Evolutionary conservation across 2,329 filamentous ascomycete species (phyloP), one percentile per base, ranked within the genome.

Genomic region (Zalaria sp.): DNA sequence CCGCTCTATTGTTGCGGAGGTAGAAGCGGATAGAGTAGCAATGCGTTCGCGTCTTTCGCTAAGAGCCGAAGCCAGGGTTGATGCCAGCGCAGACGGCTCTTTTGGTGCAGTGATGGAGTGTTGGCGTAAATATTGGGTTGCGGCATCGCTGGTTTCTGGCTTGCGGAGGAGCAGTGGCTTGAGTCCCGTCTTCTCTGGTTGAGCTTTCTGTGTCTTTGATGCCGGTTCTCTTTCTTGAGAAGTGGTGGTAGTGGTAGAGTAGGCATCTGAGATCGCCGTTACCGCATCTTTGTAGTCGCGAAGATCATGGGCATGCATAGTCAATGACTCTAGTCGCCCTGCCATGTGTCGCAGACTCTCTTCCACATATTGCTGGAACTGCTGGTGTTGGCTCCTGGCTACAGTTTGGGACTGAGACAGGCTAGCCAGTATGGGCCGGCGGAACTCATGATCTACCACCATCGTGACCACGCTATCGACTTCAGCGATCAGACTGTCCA

Each of bases 401-500:
- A 65, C 59, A 27, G 53, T 51, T 27, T 61, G 57, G 25, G 56
- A 57, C 6, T 58, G 52, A 25, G 60, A 49, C 41, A 63, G 57
- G 25, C 54, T 52, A 7, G 61, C 56, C 4, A 75, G 59, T 1
- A 79, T 74, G 0, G 80, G 79, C 45, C 75, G 71, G 4, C 81
- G 65, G 49, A 79, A 71, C 53, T 82, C 76, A 50, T 81, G 73
- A 48, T 83, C 77, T 1, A 79, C 68, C 0, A 79, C 75, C 75
- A 85, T 84, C 47, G 81, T 75, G 5, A 79, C 73, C 2, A 85
- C 76, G 0, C 79, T 75, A 0, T 80, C 62, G 34, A 85, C 77
- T 53, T 85, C 81, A 0, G 77, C 65, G 49, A 81, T 79, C 3
- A 85, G 63, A 4, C 78, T 81, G 48, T 83, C 77, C 6, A 45